A percentile compares a stretch with the other conserved stretches of the same genome.
Conservation (phyloP, 2,329 filamentous ascomycete genomes). For the Neonectria faginata region DNA sequence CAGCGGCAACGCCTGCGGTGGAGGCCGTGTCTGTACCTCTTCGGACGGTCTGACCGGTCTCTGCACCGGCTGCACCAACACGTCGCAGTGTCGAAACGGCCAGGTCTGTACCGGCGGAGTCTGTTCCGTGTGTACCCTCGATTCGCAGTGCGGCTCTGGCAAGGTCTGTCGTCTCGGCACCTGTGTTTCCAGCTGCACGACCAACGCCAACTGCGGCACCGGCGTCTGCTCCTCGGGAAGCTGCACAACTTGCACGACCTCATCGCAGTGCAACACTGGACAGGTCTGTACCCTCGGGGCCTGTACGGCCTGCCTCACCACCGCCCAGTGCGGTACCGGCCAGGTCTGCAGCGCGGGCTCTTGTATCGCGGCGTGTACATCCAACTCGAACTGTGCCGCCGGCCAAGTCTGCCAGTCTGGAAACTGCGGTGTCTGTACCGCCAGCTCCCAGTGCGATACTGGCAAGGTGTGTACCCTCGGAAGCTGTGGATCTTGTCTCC, state of each 20-base stretch:
- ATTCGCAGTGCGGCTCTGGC: slow-evolving; percentile 16
- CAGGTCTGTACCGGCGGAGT: slow-evolving; percentile 10
- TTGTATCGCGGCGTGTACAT: slow-evolving; percentile 4
- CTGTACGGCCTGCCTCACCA: slow-evolving; percentile 14
- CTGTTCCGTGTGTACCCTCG: slow-evolving; percentile 4
- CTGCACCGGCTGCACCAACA: slow-evolving; percentile 14
- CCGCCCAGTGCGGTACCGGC: slow-evolving; percentile 12
- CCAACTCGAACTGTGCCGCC: slow-evolving; percentile 14
- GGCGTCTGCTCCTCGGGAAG: slow-evolving; percentile 16
- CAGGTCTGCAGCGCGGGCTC: slow-evolving; percentile 26
- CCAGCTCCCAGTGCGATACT: slow-evolving; percentile 18
- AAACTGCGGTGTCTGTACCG: slow-evolving; percentile 17
- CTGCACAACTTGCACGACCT: slow-evolving; percentile 7
- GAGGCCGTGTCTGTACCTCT: slow-evolving; percentile 22
- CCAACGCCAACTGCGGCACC: slow-evolving; percentile 18
- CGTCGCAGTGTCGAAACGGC: slow-evolving; percentile 14
- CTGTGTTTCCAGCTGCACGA: slow-evolving; percentile 15
- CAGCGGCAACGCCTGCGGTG: slow-evolving; percentile 10
- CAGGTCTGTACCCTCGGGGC: slow-evolving; percentile 16
- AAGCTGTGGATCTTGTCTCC: neutral
- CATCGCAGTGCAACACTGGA: slow-evolving; percentile 11
- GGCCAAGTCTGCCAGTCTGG: slow-evolving; percentile 25
- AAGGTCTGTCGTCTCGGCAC: slow-evolving; percentile 20
- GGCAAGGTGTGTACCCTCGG: slow-evolving; percentile 16
- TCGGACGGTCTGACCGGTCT: neutral